phyloP scores from a whole-genome alignment of 2,329 filamentous ascomycete genomes.

The Colletotrichum sp. region DNA sequence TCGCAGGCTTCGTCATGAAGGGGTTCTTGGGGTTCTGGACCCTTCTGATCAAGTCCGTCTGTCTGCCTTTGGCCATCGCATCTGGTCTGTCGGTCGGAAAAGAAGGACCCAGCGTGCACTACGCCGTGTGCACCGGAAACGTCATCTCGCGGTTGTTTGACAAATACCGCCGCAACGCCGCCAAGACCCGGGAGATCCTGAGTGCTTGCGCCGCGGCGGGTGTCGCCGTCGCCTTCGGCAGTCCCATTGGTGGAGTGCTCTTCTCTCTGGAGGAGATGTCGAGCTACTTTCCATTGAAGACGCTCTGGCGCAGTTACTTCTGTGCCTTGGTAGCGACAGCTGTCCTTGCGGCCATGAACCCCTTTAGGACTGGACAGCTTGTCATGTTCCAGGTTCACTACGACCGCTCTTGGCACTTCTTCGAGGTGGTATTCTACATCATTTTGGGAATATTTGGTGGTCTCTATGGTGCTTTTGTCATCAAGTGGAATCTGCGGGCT shows the following conservation, averaged over 20 bases:
- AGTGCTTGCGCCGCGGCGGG: constrained; percentile 94
- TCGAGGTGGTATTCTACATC: constrained; percentile 90
- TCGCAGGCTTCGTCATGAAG: constrained; percentile 99
- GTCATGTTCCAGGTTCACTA: constrained; percentile 99
- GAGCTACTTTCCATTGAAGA: constrained; percentile 94
- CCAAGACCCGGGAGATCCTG: constrained; percentile 93
- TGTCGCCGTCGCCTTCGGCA: constrained; percentile 95
- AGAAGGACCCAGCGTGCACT: constrained; percentile 98
- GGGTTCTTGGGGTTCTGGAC: constrained; percentile 94
- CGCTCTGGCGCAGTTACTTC: constrained; percentile 97
- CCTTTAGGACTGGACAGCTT: constrained; percentile 93
- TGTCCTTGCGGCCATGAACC: constrained; percentile 93
- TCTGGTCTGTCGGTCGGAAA: constrained; percentile 96
- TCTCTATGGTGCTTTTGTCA: constrained; percentile 94
- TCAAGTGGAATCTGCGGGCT: constrained; percentile 93
- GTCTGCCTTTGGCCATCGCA: constrained; percentile 88
- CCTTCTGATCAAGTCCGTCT: constrained; percentile 90
- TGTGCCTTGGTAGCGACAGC: constrained; percentile 95
- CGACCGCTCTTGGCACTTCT: constrained; percentile 97
- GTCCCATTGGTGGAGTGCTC: constrained; percentile 93
- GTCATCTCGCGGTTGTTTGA: constrained; percentile 92
- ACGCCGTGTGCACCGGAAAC: constrained; percentile 96
- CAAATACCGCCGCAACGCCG: constrained; percentile 90
- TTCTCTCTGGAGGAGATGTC: constrained; percentile 99
- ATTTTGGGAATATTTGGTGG: constrained; percentile 92